A percentile compares a stretch with the other conserved stretches of the same genome.
Conservation (phyloP, 768 basidiomycete genomes). For the Boletus pseudopeckii region DNA sequence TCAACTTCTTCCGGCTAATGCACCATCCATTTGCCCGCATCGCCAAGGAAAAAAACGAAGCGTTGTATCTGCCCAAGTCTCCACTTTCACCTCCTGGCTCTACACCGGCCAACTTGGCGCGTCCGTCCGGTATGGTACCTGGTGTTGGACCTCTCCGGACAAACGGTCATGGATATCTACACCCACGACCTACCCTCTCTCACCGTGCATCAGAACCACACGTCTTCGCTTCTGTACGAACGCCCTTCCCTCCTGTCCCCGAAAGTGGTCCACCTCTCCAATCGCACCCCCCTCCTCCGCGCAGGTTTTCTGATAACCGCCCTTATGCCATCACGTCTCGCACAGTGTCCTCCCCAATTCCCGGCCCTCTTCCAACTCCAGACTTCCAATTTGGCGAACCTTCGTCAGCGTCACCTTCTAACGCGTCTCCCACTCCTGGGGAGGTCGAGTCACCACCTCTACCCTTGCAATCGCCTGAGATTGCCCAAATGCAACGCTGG, state of each 20-base stretch:
- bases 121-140: conserved; percentile 27
- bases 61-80: conserved; percentile 31
- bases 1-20: conserved; percentile 49
- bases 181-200: conserved; percentile 30
- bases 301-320: conserved; percentile 42
- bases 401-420: conserved; percentile 42
- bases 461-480: conserved; percentile 44
- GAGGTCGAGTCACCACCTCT: conserved; percentile 34
- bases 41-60: conserved; percentile 35
- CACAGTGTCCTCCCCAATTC: conserved; percentile 42
- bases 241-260: conserved; percentile 33
- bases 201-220: conserved; percentile 35
- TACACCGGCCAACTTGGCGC: conserved; percentile 34
- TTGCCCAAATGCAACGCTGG: conserved; percentile 36
- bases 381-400: conserved; percentile 65
- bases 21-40: conserved; percentile 39
- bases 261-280: conserved; percentile 18
- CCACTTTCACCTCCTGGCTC: conserved; percentile 32
- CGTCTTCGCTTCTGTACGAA: conserved; percentile 37
- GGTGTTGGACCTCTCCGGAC: conserved; percentile 42
- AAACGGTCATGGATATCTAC: conserved; percentile 45
- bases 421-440: conserved; percentile 48
- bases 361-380: conserved; percentile 58
- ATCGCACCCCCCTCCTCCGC: conserved; percentile 9
- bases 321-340: conserved; percentile 49